Evolutionary conservation across 179 eudicot species (phyloP).

Genomic region (Vitellaria paradoxa): DNA sequence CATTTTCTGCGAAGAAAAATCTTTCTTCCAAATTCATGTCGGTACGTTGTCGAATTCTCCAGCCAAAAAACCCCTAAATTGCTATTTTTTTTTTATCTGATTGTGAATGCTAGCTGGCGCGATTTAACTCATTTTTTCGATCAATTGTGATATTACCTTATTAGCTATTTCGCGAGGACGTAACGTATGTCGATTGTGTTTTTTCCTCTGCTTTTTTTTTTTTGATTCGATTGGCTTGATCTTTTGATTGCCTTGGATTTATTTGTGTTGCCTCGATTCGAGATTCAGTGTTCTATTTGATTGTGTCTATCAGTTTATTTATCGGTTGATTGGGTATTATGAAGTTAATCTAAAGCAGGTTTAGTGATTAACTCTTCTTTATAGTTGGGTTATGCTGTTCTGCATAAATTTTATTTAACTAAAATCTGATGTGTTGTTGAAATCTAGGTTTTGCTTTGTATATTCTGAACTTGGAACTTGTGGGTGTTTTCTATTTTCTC

Average conservation of each 20-base stretch:
- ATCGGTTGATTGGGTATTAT: too few relatives aligned
- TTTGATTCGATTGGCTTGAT: not conserved
- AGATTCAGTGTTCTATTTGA: not conserved
- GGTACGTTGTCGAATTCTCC: conserved; percentile 13
- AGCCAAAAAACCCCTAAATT: not conserved
- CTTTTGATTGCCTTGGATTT: not conserved
- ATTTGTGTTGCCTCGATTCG: not conserved
- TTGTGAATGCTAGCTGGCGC: not conserved
- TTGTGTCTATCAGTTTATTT: not conserved
- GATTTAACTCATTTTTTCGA: not conserved
- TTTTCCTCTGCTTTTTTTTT: not conserved
- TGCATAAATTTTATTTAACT: not conserved
- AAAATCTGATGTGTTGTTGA: not conserved
- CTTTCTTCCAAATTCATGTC: conserved; percentile 10
- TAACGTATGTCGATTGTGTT: not conserved
- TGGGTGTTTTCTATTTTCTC: not conserved
- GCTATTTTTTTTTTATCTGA: not conserved
- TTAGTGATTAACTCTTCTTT: not conserved
- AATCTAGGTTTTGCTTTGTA: not conserved
- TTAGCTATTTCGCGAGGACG: not conserved
- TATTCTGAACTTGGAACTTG: not conserved
- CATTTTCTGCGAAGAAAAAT: conserved; percentile 7
- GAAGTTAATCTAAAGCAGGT: not conserved
- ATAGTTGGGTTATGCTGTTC: not conserved
- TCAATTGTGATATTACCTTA: not conserved